Conservation (phyloP, 495 filamentous ascomycete species). For the Melanomma pulvis-pyrius region DNA sequence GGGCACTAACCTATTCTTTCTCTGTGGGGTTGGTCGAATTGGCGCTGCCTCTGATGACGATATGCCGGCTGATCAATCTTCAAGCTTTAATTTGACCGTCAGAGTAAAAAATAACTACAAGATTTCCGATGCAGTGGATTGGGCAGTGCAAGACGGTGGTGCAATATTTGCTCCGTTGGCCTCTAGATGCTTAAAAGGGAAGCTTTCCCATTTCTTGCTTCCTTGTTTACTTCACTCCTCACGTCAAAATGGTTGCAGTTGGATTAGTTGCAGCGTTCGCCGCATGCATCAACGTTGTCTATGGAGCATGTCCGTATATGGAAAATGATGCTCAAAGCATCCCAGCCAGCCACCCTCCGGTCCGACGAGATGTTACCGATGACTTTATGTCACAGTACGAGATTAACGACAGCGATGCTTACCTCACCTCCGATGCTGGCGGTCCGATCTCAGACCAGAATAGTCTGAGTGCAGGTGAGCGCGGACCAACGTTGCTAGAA, state of each 20-base stretch:
- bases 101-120: not conserved
- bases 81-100: not conserved
- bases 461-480: constrained; percentile 70
- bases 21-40: not conserved
- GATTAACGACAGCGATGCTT: constrained; percentile 64
- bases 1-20: not conserved
- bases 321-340: constrained; percentile 15
- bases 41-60: not conserved
- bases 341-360: not conserved
- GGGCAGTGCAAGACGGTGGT: no score
- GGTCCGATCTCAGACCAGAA: constrained; percentile 71
- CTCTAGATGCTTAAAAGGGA: not conserved
- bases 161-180: no score
- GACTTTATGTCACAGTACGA: constrained; percentile 57
- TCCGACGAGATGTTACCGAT: constrained; percentile 26
- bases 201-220: not conserved
- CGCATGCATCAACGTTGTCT: not conserved
- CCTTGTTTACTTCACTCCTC: not conserved
- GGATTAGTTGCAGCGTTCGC: not conserved
- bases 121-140: not conserved
- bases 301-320: constrained; percentile 38
- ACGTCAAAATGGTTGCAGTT: constrained; percentile 1
- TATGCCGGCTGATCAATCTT: not conserved
- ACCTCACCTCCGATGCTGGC: constrained; percentile 73
- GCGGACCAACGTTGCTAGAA: constrained; percentile 74